Percentiles rank a stretch among this genome's conserved stretches.
Evolutionary conservation across 2,329 filamentous ascomycete species (phyloP).

Genomic region (Diatrype stigma): DNA sequence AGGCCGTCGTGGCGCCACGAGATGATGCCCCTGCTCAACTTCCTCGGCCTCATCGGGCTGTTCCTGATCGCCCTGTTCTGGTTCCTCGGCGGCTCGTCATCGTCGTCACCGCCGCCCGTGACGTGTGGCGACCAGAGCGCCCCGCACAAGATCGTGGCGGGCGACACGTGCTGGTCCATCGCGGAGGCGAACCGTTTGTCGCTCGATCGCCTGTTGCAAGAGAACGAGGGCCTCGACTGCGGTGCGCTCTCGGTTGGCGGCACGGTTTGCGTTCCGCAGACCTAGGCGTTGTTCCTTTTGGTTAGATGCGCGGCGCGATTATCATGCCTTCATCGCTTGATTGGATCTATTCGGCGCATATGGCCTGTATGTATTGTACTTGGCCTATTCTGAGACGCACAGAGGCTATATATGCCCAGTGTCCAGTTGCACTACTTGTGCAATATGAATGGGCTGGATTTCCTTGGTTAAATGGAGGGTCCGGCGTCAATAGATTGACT

Average conservation of each 20-base stretch:
- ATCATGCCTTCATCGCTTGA: too few relatives aligned
- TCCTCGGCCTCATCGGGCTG: conserved; percentile 49
- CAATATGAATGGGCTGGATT: too few relatives aligned
- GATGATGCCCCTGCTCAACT: conserved; percentile 54
- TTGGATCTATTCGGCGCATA: too few relatives aligned
- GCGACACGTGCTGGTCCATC: conserved; percentile 52
- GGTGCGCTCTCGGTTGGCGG: conserved; percentile 38
- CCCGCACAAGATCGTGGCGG: conserved; percentile 37
- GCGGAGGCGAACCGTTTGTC: conserved; percentile 37
- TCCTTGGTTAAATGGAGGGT: too few relatives aligned
- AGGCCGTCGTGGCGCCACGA: conserved; percentile 46
- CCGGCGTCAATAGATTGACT: too few relatives aligned
- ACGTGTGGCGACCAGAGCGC: conserved; percentile 26
- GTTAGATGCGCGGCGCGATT: too few relatives aligned
- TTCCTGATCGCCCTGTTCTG: conserved; percentile 47
- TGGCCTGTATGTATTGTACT: too few relatives aligned
- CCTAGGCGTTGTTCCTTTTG: too few relatives aligned
- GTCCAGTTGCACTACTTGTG: too few relatives aligned
- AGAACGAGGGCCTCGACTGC: conserved; percentile 46
- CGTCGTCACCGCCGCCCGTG: conserved; percentile 8
- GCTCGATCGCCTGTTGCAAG: conserved; percentile 41
- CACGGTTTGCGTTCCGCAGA: conserved; percentile 41
- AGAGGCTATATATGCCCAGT: too few relatives aligned
- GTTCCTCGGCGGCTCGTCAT: conserved; percentile 36
- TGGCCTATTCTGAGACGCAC: too few relatives aligned